These are phyloP conservation scores for Xylaria arbuscula DNA, from an alignment of 2,329 filamentous ascomycete genomes.

Conservation along the genomic window DNA sequence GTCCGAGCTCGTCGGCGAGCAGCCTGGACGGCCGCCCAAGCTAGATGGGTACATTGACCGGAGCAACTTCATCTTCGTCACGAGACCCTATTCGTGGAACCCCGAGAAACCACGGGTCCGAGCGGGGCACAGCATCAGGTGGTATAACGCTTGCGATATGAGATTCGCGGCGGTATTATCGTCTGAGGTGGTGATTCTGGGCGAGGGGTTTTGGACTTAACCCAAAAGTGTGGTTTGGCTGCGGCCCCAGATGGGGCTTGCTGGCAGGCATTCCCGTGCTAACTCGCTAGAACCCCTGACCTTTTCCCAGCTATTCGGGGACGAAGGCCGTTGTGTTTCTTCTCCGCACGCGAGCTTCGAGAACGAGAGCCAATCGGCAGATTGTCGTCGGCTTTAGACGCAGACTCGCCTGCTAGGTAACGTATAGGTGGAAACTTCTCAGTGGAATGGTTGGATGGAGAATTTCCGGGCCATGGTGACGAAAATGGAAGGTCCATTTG, in stretches of 20 bases:
- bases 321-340: neutral
- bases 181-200: slow-evolving; percentile 7
- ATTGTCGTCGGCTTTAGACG: neutral
- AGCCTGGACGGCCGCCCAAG: slow-evolving; percentile 6
- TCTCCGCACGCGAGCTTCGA: slow-evolving; percentile 3
- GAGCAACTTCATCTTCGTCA: slow-evolving; percentile 11
- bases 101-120: neutral
- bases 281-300: neutral
- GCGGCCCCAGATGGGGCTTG: neutral
- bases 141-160: slow-evolving; percentile 11
- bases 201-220: neutral
- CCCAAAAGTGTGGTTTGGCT: neutral
- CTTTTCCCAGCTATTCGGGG: slow-evolving; percentile 6
- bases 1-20: neutral
- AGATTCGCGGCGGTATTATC: slow-evolving; percentile 9
- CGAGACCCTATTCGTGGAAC: slow-evolving; percentile 24
- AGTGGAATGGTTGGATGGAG: slow-evolving; percentile 30
- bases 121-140: slow-evolving; percentile 10
- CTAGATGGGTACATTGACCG: neutral
- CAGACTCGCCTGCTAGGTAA: neutral
- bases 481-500: slow-evolving; percentile 29
- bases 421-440: neutral
- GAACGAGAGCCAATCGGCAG: slow-evolving; percentile 8
- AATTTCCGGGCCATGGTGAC: slow-evolving; percentile 16
- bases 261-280: slow-evolving; percentile 2